A percentile compares a stretch with the other conserved stretches of the same genome.
Conservation (phyloP, 306 rosid genomes). For the Inga laurina region DNA sequence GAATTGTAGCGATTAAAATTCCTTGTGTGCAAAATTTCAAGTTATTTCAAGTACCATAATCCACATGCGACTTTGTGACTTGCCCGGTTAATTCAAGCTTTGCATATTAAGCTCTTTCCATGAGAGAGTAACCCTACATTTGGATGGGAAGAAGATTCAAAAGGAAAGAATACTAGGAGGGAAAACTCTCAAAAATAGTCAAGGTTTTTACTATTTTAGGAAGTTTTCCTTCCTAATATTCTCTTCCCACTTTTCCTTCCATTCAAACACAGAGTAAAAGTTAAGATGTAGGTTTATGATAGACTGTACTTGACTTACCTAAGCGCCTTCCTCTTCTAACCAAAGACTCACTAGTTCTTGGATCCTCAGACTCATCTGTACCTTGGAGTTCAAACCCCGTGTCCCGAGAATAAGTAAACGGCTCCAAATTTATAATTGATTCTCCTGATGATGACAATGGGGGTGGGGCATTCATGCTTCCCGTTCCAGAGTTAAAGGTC, state of each 20-base stretch:
- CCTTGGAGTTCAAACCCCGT: constrained; percentile 39
- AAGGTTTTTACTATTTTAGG: no score
- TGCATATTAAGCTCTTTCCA: neutral
- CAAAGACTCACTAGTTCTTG: neutral
- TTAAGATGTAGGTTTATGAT: neutral
- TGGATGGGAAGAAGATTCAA: no score
- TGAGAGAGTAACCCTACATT: neutral
- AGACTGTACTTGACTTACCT: neutral
- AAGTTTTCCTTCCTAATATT: no score
- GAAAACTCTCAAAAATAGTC: no score
- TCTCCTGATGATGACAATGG: constrained; percentile 49
- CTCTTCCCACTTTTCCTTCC: no score
- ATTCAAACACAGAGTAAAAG: no score
- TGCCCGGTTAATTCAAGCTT: neutral
- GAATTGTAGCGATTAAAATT: neutral
- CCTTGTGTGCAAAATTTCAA: neutral
- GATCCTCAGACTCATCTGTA: neutral
- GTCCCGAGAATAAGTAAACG: constrained; percentile 51
- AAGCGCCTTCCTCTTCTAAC: neutral
- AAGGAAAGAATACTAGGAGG: no score
- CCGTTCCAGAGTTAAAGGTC: constrained; percentile 58
- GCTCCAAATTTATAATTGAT: constrained; percentile 53
- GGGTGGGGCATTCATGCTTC: constrained; percentile 62
- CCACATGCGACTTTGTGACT: neutral
- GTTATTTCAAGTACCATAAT: neutral